phyloP scores from a whole-genome alignment of 805 yeast genomes.

The Metschnikowia anglica region DNA sequence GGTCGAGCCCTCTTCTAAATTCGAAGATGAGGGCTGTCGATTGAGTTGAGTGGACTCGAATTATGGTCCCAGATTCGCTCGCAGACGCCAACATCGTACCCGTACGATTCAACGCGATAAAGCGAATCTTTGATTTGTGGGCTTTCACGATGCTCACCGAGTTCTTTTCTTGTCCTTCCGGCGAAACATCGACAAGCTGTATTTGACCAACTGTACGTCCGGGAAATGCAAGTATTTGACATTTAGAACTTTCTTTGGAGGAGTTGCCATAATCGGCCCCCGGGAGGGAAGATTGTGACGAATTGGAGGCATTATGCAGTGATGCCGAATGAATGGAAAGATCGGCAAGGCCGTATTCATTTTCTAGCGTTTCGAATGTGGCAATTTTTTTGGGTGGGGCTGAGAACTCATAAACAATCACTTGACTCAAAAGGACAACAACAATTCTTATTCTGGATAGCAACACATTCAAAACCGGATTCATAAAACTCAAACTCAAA shows the following conservation, averaged over 20 bases:
- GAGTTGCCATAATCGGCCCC: constrained; percentile 6
- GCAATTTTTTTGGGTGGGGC: constrained; percentile 71
- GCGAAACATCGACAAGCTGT: constrained; percentile 73
- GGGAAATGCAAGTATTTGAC: constrained; percentile 71
- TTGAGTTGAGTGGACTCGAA: constrained; percentile 67
- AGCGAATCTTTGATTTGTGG: constrained; percentile 64
- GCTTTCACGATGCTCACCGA: constrained; percentile 72
- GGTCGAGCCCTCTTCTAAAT: constrained; percentile 86
- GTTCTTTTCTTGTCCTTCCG: constrained; percentile 61
- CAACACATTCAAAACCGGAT: constrained; percentile 71
- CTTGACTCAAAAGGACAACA: constrained; percentile 64
- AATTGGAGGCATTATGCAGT: constrained; percentile 8
- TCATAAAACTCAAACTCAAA: constrained; percentile 69
- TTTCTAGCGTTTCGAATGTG: constrained; percentile 62
- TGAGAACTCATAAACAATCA: constrained; percentile 75
- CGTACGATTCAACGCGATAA: constrained; percentile 58
- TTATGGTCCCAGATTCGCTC: constrained; percentile 77
- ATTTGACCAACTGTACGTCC: constrained; percentile 74
- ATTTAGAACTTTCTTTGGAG: constrained; percentile 23
- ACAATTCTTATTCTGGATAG: constrained; percentile 75
- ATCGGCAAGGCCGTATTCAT: constrained; percentile 64
- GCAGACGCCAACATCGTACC: constrained; percentile 79
- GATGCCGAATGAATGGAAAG: constrained; percentile 35
- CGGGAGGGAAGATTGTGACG: constrained; percentile 13
- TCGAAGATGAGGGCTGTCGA: constrained; percentile 73